phyloP scores from a whole-genome alignment of 2,329 filamentous ascomycete genomes.

The Xylariomycetidae sp. region DNA sequence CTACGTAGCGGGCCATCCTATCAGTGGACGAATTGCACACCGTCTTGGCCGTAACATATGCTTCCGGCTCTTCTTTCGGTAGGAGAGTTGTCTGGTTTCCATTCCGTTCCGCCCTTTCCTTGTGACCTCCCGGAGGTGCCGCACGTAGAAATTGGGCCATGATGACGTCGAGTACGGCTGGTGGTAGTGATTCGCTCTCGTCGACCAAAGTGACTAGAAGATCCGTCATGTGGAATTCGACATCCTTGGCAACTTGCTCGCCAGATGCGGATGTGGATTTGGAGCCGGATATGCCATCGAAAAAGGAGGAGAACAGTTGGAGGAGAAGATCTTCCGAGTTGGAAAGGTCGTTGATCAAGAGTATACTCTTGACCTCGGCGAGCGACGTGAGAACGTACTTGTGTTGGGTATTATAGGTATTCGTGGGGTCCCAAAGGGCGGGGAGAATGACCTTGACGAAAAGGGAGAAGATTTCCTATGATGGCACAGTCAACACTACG shows the following conservation, averaged over 20 bases:
- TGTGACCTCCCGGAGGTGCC: conserved; percentile 63
- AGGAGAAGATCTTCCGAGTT: conserved; percentile 74
- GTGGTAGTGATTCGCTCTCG: conserved; percentile 71
- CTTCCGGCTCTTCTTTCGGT: conserved; percentile 83
- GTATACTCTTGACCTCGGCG: conserved; percentile 88
- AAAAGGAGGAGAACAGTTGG: conserved; percentile 80
- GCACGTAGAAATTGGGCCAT: conserved; percentile 93
- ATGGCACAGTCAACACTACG: conserved; percentile 1
- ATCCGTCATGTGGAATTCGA: conserved; percentile 87
- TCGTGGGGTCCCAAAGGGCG: conserved; percentile 76
- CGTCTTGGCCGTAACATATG: conserved; percentile 94
- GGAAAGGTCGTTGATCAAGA: conserved; percentile 84
- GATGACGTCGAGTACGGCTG: conserved; percentile 83
- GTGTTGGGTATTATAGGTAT: conserved; percentile 90
- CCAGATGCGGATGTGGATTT: conserved; percentile 70
- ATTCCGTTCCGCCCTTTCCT: conserved; percentile 58
- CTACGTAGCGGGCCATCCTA: conserved; percentile 91
- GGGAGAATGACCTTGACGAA: conserved; percentile 82
- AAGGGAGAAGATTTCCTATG: conserved; percentile 90
- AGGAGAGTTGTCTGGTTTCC: conserved; percentile 77
- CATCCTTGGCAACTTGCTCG: conserved; percentile 84
- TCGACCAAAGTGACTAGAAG: conserved; percentile 83
- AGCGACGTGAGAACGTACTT: conserved; percentile 86
- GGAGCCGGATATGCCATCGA: conserved; percentile 82
- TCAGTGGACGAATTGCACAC: conserved; percentile 86